These are phyloP conservation scores for Globisporangium nunn DNA, from an alignment of 352 stramenopile species.

Conservation along the genomic window DNA sequence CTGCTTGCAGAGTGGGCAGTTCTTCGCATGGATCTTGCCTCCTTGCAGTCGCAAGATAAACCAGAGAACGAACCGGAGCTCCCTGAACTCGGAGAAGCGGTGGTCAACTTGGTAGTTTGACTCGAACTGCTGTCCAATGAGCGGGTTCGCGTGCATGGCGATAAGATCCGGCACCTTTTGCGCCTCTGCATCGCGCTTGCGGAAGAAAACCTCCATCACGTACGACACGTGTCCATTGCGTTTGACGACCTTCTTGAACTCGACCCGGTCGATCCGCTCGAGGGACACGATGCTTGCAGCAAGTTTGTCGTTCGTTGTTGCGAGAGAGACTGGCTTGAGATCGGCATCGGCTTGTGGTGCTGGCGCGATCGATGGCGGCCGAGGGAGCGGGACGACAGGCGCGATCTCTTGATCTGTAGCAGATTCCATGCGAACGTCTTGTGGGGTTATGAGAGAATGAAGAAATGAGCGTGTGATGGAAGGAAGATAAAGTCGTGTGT, in stretches of 20 bases:
- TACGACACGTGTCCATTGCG: conserved; percentile 8
- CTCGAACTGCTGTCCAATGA: conserved; percentile 3
- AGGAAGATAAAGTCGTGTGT: no score
- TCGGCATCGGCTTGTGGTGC: not conserved
- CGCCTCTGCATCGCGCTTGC: not conserved
- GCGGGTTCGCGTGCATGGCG: conserved; percentile 3
- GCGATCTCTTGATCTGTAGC: not conserved
- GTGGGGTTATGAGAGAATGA: not conserved
- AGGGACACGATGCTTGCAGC: conserved; percentile 5
- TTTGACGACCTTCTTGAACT: conserved; percentile 10
- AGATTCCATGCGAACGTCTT: not conserved
- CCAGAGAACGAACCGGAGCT: conserved; percentile 6
- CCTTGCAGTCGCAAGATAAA: conserved; percentile 5
- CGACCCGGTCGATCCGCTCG: conserved; percentile 8
- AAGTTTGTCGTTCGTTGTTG: not conserved
- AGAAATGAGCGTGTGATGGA: not conserved
- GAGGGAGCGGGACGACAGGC: not conserved
- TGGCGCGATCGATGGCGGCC: not conserved
- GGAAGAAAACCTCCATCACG: conserved; percentile 13
- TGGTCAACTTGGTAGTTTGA: conserved; percentile 18
- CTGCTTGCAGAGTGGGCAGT: conserved; percentile 2
- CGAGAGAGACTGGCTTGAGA: not conserved
- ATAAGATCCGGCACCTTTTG: not conserved
- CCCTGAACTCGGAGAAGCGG: conserved; percentile 8
- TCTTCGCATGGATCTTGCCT: conserved; percentile 3